Evolutionary conservation across 2,329 filamentous ascomycete species (phyloP), one percentile per base, ranked within the genome.

Genomic region (Xylariaceae sp.): DNA sequence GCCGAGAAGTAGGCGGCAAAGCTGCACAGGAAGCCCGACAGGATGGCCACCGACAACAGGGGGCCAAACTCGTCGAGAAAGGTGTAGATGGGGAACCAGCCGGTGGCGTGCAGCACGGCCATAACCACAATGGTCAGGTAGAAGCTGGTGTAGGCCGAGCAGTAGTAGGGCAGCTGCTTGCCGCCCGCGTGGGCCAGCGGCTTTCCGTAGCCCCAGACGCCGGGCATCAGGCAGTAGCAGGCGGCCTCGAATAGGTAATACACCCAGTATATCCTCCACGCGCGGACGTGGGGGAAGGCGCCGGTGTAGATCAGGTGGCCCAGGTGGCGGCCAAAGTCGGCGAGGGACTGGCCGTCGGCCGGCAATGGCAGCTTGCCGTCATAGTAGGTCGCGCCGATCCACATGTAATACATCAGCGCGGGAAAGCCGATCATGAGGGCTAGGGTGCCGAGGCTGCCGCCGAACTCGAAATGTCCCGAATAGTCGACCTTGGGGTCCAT

Each of bases 401-500:
- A 96, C 89, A 98, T 94, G 66, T 95, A 96, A 74, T 86, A 95
- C 90, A 96, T 96, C 50, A 98, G 73, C 23, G 80, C 42, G n/a
- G 92, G 92, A 62, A 96, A 98, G 29, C 83, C 77, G 42, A 88
- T 72, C 87, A 96, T 96, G 76, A 95, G 88, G 46, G 75, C 67
- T 12, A 74, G 63, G 26, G 89, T 82, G 35, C 92, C 90, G n/a
- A 72, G 56, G 3, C 85, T 80, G 38, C 92, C 92, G 43, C 90
- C 90, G 55, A 96, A 98, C 57, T 98, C 93, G 47, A 76, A 73
- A 43, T 73, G 65, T 43, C 72, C 75, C 2, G 75, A 78, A 51
- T 71, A 65, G 60, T 83, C 78, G 37, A 81, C 47, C 57, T 71
- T 79, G 49, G 70, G 73, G 48, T 82, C 75, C 48, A 68, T 65